These are phyloP conservation scores for Fonsecaea nubica DNA, from an alignment of 2,329 filamentous ascomycete species.

Conservation along the genomic window DNA sequence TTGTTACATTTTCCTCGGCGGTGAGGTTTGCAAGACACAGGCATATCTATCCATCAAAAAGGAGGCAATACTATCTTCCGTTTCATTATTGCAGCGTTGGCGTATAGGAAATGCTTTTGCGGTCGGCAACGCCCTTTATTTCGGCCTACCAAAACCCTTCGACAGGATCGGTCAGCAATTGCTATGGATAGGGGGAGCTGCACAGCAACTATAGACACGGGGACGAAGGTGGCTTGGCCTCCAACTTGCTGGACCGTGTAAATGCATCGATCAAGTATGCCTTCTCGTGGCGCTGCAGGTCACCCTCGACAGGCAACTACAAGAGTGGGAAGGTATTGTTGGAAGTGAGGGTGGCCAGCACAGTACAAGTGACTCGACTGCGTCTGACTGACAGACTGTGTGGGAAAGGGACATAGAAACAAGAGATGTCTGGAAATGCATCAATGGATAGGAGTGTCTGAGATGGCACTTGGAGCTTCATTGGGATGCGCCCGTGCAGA, in stretches of 20 bases:
- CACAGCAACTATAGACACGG: background rate
- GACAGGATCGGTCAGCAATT: constrained; percentile 4
- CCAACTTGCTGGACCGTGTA: background rate
- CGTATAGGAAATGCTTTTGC: constrained; percentile 21
- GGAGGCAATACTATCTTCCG: constrained; percentile 17
- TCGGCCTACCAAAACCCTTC: constrained; percentile 6
- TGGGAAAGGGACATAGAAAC: background rate
- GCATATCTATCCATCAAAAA: constrained; percentile 10
- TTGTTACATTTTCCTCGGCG: constrained; percentile 10
- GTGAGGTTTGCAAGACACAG: background rate
- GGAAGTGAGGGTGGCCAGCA: background rate
- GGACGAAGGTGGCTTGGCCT: background rate
- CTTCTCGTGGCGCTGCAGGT: background rate
- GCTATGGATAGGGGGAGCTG: background rate
- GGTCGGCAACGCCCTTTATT: constrained; percentile 10
- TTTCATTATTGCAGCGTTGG: constrained; percentile 30
- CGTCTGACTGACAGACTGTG: background rate
- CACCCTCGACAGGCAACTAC: background rate
- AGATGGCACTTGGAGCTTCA: background rate
- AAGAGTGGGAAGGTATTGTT: background rate
- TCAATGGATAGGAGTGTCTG: background rate
- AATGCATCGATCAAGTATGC: background rate
- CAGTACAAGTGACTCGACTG: background rate
- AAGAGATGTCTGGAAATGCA: constrained; percentile 4
- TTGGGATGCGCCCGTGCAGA: background rate